Base-by-base conservation (phyloP, 208 protist genomes). In the Acanthamoeba castellanii region DNA sequence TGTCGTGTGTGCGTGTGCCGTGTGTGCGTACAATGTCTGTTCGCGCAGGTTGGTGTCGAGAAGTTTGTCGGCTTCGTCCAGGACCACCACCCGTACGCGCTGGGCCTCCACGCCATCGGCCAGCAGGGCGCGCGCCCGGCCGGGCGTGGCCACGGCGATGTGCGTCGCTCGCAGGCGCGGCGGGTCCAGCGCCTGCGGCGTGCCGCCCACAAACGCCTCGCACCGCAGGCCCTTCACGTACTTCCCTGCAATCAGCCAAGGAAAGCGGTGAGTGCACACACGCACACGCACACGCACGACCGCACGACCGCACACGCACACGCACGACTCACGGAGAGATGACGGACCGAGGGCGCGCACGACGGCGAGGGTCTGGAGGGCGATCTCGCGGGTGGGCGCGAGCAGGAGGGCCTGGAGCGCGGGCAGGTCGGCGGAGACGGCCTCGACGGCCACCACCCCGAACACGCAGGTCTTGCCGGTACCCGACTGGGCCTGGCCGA, bases 301-400 rank as follows among this genome's bases (percentile, higher is more conserved):
- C 50, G 6, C 50, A 18, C 50, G 50, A 55, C n/a, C 13, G 1
- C 50, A 55, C 13, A 20, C 14, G 50, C 14, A 18, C 50, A 55
- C 50, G 8, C 14, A 55, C 27, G 22, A 68, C 61, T 7, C 61
- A 18, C 5, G 16, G 98, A 68, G 99, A 96, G 92, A 99, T 96
- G 6, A 98, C 98, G 45, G 99, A 97, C 95, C 96, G 98, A 90
- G 99, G 99, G 27, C 97, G 98, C 97, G 55, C 13, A 89, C 55
- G 47, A 89, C 57, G 82, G 50, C 1, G 18, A 68, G 82, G 42
- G 82, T 89, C 47, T 89, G 82, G 47, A 89, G 57, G 82, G 82
- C 82, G 82, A 89, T 89, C 57, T 89, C 82, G 32, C 82, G 82
- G 13, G 82, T 89, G 82, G 82, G 82, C 47, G 82, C 82, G n/a